Percentiles rank a stretch among this genome's conserved stretches.
Evolutionary conservation across 352 stramenopile species (phyloP).

Genomic region (Pythium dissotocum): DNA sequence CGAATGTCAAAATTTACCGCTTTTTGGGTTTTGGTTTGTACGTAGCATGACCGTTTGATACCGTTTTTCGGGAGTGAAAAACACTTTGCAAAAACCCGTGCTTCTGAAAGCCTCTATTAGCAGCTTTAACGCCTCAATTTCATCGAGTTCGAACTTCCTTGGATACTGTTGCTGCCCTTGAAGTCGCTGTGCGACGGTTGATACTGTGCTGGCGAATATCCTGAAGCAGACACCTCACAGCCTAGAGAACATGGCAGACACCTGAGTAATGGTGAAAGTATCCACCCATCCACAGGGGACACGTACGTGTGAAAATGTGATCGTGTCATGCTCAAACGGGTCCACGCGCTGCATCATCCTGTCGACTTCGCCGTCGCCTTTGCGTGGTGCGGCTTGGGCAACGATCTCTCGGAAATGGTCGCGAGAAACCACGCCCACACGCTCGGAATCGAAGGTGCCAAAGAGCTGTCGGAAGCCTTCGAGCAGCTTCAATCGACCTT

Average conservation of each 20-base stretch:
- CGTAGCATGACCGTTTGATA: too few species aligned
- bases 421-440: constrained; percentile 52
- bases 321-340: constrained; percentile 64
- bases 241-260: constrained; percentile 8
- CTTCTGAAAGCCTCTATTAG: too few species aligned
- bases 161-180: not conserved
- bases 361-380: constrained; percentile 28
- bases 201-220: constrained; percentile 31
- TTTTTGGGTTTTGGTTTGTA: too few species aligned
- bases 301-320: constrained; percentile 72
- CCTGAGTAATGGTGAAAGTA: not conserved
- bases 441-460: constrained; percentile 45
- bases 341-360: constrained; percentile 56
- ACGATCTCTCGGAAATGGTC: constrained; percentile 19
- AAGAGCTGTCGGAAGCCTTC: constrained; percentile 56
- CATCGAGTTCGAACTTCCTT: not conserved
- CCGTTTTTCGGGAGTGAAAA: too few species aligned
- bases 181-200: constrained; percentile 1
- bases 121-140: not conserved
- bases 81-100: too few species aligned
- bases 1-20: too few species aligned
- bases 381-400: constrained; percentile 2
- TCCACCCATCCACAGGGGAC: not conserved
- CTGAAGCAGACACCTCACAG: constrained; percentile 30
- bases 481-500: constrained; percentile 62